phyloP scores from a whole-genome alignment of 2,329 filamentous ascomycete species.

The Dissoconium aciculare region DNA sequence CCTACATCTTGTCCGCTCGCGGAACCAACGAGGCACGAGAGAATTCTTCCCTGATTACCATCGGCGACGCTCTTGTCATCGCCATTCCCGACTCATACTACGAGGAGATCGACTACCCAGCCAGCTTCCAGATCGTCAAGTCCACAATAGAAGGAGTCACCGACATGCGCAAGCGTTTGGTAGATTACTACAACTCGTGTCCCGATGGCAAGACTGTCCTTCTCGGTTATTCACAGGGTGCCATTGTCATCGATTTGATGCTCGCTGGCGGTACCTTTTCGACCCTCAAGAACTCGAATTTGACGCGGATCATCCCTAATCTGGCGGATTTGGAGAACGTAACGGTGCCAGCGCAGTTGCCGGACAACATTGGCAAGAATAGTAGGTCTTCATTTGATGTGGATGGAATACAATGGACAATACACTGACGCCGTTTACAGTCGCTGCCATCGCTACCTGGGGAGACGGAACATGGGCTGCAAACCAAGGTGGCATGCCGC shows the following conservation, averaged over 20 bases:
- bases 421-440: neutral
- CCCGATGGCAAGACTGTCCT: neutral
- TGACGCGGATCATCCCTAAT: neutral
- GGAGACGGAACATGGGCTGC: neutral
- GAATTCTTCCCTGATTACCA: neutral
- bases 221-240: neutral
- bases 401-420: no score
- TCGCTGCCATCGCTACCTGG: neutral
- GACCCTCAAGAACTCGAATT: neutral
- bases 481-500: neutral
- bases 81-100: neutral
- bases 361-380: neutral
- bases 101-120: neutral
- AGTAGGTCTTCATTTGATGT: no score
- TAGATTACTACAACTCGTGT: neutral
- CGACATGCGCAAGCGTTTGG: neutral
- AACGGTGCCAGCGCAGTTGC: neutral
- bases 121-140: neutral
- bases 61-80: neutral
- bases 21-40: neutral
- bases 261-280: neutral
- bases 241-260: neutral
- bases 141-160: neutral
- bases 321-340: neutral
- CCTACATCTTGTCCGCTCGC: neutral